phyloP scores from a whole-genome alignment of 1,284 basidiomycete species.

The Rhizoctonia solani region DNA sequence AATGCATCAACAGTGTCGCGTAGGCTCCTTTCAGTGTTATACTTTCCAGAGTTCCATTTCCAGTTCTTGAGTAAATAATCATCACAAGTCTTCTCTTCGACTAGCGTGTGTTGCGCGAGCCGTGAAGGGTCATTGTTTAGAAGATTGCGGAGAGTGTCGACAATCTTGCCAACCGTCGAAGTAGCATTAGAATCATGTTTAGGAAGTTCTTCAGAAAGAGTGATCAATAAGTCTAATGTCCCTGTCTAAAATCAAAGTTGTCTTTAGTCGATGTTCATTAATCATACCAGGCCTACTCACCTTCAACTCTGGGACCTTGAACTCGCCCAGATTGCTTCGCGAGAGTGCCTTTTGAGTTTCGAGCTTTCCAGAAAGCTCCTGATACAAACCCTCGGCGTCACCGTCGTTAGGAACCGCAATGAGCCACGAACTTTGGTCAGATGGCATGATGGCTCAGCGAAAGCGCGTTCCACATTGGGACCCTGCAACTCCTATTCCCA shows the following conservation, averaged over 20 bases:
- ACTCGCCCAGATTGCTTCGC: conserved; percentile 56
- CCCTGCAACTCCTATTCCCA: conserved; percentile 25
- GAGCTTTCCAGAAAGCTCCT: conserved; percentile 65
- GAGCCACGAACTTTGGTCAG: conserved; percentile 84
- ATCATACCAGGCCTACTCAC: conserved; percentile 47
- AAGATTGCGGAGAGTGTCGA: conserved; percentile 91
- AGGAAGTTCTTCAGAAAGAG: conserved; percentile 89
- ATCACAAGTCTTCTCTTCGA: conserved; percentile 83
- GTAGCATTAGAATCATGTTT: conserved; percentile 93
- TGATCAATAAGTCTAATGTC: conserved; percentile 88
- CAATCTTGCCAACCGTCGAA: conserved; percentile 84
- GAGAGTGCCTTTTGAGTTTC: conserved; percentile 53
- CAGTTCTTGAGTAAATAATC: conserved; percentile 77
- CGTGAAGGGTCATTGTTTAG: conserved; percentile 87
- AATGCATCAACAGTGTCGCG: conserved; percentile 81
- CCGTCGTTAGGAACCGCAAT: conserved; percentile 75
- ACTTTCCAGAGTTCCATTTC: conserved; percentile 90
- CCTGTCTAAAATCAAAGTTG: conserved; percentile 73
- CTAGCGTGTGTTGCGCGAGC: conserved; percentile 78
- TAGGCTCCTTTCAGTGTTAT: conserved; percentile 77
- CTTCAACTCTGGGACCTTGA: conserved; percentile 78
- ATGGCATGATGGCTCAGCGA: conserved; percentile 60
- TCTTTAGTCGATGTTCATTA: neutral
- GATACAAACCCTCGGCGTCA: conserved; percentile 67
- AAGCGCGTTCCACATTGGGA: conserved; percentile 23